phyloP scores from a whole-genome alignment of 2,329 filamentous ascomycete genomes.

The Fusarium beomiforme region DNA sequence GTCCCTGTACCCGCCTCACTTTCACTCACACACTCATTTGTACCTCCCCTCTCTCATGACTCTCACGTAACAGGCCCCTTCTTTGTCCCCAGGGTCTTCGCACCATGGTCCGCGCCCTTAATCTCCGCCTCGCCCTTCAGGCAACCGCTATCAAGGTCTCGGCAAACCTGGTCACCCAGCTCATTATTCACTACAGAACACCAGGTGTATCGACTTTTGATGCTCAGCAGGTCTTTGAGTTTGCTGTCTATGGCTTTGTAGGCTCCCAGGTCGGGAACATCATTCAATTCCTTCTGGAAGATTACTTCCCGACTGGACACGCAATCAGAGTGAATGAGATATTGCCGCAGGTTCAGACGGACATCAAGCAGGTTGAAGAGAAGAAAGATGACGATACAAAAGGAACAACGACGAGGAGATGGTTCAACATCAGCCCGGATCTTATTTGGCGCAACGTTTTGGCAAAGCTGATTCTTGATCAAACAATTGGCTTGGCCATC shows the following conservation, averaged over 20 bases:
- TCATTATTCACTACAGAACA: conserved; percentile 33
- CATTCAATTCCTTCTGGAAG: conserved; percentile 49
- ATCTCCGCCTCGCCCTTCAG: conserved; percentile 44
- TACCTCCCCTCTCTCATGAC: conserved; percentile 11
- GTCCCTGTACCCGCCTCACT: not conserved
- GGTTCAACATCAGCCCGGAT: conserved; percentile 38
- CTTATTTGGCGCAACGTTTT: conserved; percentile 50
- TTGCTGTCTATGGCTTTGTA: conserved; percentile 49
- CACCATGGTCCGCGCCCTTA: conserved; percentile 43
- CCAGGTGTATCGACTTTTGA: conserved; percentile 41
- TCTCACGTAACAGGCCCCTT: not conserved
- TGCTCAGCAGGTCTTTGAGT: conserved; percentile 49
- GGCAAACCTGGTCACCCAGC: conserved; percentile 46
- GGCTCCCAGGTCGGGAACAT: conserved; percentile 50
- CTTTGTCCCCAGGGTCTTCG: not conserved
- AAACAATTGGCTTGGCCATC: conserved; percentile 49
- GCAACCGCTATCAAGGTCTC: conserved; percentile 46
- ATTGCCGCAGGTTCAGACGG: conserved; percentile 32
- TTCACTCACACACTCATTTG: not conserved
- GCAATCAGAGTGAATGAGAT: conserved; percentile 32
- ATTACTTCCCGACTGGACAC: conserved; percentile 47
- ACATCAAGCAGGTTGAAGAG: conserved; percentile 29
- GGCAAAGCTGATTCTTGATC: conserved; percentile 49
- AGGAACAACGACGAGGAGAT: conserved; percentile 8
- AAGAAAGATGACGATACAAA: conserved; percentile 38